Conservation (phyloP, 805 yeast species). For the Kodamaea hsintzibuensis region DNA sequence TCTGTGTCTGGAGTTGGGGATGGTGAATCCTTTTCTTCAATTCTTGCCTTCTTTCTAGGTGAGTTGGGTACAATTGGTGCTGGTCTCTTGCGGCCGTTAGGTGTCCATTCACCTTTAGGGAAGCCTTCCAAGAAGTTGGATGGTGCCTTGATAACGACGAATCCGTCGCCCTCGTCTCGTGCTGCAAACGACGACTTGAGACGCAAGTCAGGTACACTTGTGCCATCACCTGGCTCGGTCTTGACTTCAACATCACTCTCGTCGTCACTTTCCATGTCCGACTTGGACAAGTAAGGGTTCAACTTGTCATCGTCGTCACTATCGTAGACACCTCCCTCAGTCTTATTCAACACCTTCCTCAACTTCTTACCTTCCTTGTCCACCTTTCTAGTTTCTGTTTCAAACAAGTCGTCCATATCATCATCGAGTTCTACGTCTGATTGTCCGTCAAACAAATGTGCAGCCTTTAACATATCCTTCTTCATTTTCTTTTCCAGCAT, state of each 20-base stretch:
- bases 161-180: conserved; percentile 35
- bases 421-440: conserved; percentile 58
- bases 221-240: conserved; percentile 33
- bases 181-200: conserved; percentile 19
- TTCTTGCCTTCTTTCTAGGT: conserved; percentile 35
- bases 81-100: conserved; percentile 48
- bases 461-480: conserved; percentile 81
- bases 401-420: conserved; percentile 70
- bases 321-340: conserved; percentile 89
- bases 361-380: conserved; percentile 90
- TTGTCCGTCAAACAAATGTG: conserved; percentile 62
- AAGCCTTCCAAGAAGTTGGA: conserved; percentile 60
- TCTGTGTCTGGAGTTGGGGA: conserved; percentile 23
- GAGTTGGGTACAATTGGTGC: conserved; percentile 20
- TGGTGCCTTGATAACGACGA: conserved; percentile 64
- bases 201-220: conserved; percentile 6
- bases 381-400: conserved; percentile 63
- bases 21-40: conserved; percentile 20
- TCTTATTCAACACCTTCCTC: conserved; percentile 76
- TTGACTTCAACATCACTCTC: conserved; percentile 52
- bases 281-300: conserved; percentile 70
- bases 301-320: conserved; percentile 66
- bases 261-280: conserved; percentile 60
- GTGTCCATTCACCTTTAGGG: conserved; percentile 86
- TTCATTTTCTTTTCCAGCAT: conserved; percentile 83